Evolutionary conservation across 148 eudicot genomes (phyloP).

Genomic region (Chenopodium album): DNA sequence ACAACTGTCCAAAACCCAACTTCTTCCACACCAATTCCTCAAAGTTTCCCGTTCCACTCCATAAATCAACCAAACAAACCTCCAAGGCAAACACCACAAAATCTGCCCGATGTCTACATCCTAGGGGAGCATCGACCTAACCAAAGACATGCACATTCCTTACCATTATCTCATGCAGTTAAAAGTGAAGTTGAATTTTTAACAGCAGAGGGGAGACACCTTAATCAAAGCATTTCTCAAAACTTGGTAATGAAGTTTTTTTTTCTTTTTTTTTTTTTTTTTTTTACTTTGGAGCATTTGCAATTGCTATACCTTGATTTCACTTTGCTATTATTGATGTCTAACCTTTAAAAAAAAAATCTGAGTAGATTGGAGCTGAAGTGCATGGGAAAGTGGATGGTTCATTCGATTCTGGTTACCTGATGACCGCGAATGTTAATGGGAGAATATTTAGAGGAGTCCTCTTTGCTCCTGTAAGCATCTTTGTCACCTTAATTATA

Average conservation of each 20-base stretch:
- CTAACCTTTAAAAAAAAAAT: not conserved
- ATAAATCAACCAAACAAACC: conserved; percentile 37
- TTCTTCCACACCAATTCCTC: conserved; percentile 21
- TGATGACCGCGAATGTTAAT: conserved; percentile 82
- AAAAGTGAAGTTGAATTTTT: conserved; percentile 3
- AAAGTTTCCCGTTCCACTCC: conserved; percentile 32
- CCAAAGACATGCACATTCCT: conserved; percentile 18
- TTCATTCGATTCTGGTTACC: conserved; percentile 82
- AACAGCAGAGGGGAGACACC: conserved; percentile 15
- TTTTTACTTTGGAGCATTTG: not conserved
- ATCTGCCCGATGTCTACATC: conserved; percentile 31
- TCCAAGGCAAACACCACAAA: conserved; percentile 12
- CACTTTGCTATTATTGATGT: not conserved
- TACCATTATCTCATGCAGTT: conserved; percentile 8
- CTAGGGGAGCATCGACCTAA: conserved; percentile 28
- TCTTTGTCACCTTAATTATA: not conserved
- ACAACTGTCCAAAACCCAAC: conserved; percentile 35
- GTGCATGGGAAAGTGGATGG: conserved; percentile 88
- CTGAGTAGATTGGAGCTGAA: conserved; percentile 73
- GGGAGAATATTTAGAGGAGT: conserved; percentile 83
- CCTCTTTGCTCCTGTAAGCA: conserved; percentile 68
- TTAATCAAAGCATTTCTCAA: conserved; percentile 24
- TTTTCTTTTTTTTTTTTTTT: not conserved
- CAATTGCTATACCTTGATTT: not conserved
- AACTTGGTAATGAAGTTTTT: conserved; percentile 40